Percentiles rank a stretch among this genome's conserved stretches.
phyloP scores from a whole-genome alignment of 1,284 basidiomycete genomes.

The Caloboletus inedulis region DNA sequence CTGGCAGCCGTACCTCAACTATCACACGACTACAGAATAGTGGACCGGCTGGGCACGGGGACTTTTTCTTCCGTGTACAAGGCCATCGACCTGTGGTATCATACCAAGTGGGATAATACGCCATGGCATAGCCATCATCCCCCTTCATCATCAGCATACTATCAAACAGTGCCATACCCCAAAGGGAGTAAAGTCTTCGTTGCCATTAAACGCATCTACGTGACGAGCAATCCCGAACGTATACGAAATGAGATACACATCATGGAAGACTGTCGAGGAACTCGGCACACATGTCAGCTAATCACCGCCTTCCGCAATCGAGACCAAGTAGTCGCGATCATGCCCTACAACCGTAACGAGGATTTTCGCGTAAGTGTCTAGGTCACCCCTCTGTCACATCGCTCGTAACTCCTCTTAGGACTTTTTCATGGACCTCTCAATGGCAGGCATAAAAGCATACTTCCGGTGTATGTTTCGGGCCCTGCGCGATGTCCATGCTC shows the following conservation, averaged over 20 bases:
- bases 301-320: conserved; percentile 91
- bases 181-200: conserved; percentile 67
- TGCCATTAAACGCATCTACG: conserved; percentile 96
- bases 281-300: conserved; percentile 84
- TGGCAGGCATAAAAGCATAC: conserved; percentile 80
- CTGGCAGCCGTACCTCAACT: conserved; percentile 61
- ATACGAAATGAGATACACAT: conserved; percentile 96
- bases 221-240: conserved; percentile 89
- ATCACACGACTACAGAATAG: conserved; percentile 69
- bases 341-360: conserved; percentile 91
- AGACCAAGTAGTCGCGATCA: conserved; percentile 93
- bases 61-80: conserved; percentile 99
- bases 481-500: conserved; percentile 84
- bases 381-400: not conserved
- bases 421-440: conserved; percentile 69
- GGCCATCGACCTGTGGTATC: conserved; percentile 79
- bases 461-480: conserved; percentile 91
- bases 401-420: conserved; percentile 46
- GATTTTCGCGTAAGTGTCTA: conserved; percentile 80
- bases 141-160: conserved; percentile 55
- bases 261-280: conserved; percentile 80
- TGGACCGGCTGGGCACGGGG: conserved; percentile 93
- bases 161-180: conserved; percentile 49
- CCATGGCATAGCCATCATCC: conserved; percentile 74
- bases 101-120: conserved; percentile 77